Evolutionary conservation across 139 green algal genomes (phyloP).

Genomic region (Dunaliella primolecta): DNA sequence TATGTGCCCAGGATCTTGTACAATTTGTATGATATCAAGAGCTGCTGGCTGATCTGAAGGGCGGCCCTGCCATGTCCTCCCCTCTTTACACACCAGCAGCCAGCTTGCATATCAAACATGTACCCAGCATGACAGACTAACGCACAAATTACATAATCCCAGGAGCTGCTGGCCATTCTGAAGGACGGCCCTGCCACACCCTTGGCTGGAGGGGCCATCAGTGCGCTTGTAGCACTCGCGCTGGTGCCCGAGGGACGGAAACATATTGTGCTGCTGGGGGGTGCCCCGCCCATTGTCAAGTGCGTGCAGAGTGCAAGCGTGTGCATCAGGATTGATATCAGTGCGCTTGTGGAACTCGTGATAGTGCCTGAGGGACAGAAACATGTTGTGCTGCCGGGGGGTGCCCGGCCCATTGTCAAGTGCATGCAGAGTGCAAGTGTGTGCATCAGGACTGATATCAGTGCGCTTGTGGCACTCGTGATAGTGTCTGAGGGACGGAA

Average conservation of each 20-base stretch:
- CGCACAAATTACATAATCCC: no score
- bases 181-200: conserved; percentile 16
- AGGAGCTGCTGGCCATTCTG: conserved; percentile 14
- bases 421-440: conserved; percentile 7
- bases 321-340: conserved; percentile 20
- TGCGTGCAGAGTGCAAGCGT: conserved; percentile 10
- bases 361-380: conserved; percentile 27
- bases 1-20: no score
- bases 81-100: no score
- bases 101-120: no score
- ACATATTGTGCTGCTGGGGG: conserved; percentile 23
- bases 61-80: no score
- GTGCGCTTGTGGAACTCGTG: no score
- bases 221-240: conserved; percentile 27
- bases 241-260: conserved; percentile 33
- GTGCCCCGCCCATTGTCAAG: not conserved
- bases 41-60: no score
- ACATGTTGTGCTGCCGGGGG: conserved; percentile 14
- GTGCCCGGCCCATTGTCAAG: not conserved
- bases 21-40: no score
- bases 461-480: conserved; percentile 26
- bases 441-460: no score
- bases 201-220: conserved; percentile 17
- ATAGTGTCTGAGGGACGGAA: conserved; percentile 32
- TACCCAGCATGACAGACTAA: no score